Evolutionary conservation across 805 yeast genomes (phyloP).

Genomic region (Wickerhamia fluorescens): DNA sequence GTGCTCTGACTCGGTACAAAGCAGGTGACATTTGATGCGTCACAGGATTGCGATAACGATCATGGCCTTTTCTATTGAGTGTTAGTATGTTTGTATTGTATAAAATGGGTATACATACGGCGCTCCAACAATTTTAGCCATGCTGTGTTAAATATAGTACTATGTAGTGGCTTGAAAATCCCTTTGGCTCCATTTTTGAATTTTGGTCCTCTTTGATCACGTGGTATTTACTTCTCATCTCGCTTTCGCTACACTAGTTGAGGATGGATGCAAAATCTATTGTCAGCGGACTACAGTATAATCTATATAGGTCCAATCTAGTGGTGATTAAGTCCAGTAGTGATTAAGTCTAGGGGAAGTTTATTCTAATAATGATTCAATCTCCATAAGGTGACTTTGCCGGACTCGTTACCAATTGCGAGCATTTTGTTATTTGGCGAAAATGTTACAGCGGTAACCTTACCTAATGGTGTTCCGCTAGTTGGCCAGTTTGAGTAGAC

Average conservation of each 20-base stretch:
- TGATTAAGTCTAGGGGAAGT: too few species aligned
- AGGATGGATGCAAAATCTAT: slow-evolving; percentile 1
- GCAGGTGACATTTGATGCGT: slow-evolving; percentile 92
- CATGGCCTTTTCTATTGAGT: slow-evolving; percentile 32
- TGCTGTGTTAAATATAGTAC: too few species aligned
- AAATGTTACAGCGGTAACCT: slow-evolving; percentile 74
- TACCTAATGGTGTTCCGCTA: slow-evolving; percentile 92
- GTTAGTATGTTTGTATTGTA: slow-evolving; percentile 5
- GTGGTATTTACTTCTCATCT: too few species aligned
- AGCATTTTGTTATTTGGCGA: slow-evolving; percentile 78
- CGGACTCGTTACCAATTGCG: slow-evolving; percentile 86
- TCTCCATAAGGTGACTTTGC: slow-evolving; percentile 84
- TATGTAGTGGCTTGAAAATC: neutral
- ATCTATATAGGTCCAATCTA: too few species aligned
- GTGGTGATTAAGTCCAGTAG: too few species aligned
- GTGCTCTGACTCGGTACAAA: slow-evolving; percentile 80
- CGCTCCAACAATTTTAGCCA: slow-evolving; percentile 11
- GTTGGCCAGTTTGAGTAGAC: slow-evolving; percentile 97
- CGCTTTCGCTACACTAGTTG: neutral
- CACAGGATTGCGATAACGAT: slow-evolving; percentile 47
- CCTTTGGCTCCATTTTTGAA: slow-evolving; percentile 1
- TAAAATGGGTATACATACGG: slow-evolving; percentile 8
- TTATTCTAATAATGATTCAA: slow-evolving; percentile 65
- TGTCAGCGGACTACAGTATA: too few species aligned
- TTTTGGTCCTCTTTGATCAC: too few species aligned